Evolutionary conservation across 2,329 filamentous ascomycete genomes (phyloP).

Genomic region (Juglanconis oblonga): DNA sequence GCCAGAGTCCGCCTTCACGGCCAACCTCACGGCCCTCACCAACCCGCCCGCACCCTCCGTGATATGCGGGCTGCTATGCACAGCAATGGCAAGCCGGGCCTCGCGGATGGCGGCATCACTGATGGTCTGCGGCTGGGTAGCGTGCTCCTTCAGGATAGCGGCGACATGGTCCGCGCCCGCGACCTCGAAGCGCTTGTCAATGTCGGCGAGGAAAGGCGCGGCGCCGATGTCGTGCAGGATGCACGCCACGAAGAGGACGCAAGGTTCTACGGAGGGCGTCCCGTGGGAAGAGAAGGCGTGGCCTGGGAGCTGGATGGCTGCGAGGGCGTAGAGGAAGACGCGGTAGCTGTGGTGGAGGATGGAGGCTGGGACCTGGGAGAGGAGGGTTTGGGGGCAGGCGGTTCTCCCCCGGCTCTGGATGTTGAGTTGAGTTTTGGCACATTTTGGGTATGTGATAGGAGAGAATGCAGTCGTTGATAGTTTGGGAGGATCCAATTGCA

Average conservation of each 20-base stretch:
- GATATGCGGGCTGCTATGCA: slow-evolving; percentile 34
- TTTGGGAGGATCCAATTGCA: not conserved
- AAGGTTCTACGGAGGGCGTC: not conserved
- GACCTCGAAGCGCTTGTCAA: slow-evolving; percentile 34
- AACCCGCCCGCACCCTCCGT: slow-evolving; percentile 34
- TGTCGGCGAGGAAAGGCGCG: slow-evolving; percentile 27
- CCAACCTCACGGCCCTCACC: slow-evolving; percentile 29
- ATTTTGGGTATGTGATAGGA: not conserved
- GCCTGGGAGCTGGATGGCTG: slow-evolving; percentile 7
- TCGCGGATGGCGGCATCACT: slow-evolving; percentile 25
- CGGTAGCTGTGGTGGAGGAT: slow-evolving; percentile 26
- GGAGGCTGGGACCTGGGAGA: slow-evolving; percentile 21
- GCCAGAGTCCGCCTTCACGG: slow-evolving; percentile 32
- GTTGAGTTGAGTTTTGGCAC: not conserved
- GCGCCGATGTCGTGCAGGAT: slow-evolving; percentile 35
- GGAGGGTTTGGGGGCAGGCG: not conserved
- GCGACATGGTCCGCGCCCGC: slow-evolving; percentile 27
- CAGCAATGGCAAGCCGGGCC: slow-evolving; percentile 33
- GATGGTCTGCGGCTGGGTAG: not conserved
- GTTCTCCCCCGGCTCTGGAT: not conserved
- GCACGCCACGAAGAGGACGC: slow-evolving; percentile 32
- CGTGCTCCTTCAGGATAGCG: slow-evolving; percentile 25
- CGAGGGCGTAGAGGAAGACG: slow-evolving; percentile 23
- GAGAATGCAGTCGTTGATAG: too few relatives aligned
- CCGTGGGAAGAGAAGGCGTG: not conserved